These are phyloP conservation scores for Solanum sejunctum DNA, from an alignment of 257 asterid species.

Conservation along the genomic window DNA sequence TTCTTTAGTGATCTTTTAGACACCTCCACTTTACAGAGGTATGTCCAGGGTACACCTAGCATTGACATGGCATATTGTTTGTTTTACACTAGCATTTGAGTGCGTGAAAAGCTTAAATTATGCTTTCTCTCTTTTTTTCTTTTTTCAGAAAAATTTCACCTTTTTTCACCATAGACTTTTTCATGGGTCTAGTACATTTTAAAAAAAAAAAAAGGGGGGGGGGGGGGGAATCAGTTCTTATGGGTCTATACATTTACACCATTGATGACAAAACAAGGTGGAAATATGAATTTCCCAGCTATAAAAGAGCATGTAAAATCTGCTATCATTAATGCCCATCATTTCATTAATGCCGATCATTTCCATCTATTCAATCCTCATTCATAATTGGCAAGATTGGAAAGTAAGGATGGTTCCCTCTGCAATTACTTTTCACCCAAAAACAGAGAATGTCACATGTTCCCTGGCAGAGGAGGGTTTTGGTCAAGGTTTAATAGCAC, in stretches of 20 bases:
- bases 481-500: neutral
- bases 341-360: neutral
- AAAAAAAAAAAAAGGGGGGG: neutral
- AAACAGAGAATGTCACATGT: neutral
- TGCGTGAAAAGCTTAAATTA: neutral
- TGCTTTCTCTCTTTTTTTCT: neutral
- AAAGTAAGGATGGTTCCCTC: neutral
- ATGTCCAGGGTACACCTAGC: neutral
- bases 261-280: neutral
- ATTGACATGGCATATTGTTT: neutral
- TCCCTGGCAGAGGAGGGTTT: neutral
- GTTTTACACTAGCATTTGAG: neutral
- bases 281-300: neutral
- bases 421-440: neutral
- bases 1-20: neutral
- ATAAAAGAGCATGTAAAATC: neutral
- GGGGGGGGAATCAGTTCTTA: neutral
- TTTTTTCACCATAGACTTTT: neutral
- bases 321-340: neutral
- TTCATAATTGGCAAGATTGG: neutral
- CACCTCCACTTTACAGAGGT: neutral
- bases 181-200: neutral
- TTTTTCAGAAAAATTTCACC: neutral
- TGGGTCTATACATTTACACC: neutral
- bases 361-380: neutral